Percentiles rank a stretch among this genome's conserved stretches.
Conservation (phyloP, 441 rosid genomes). For the Pelargonium citronellum region DNA sequence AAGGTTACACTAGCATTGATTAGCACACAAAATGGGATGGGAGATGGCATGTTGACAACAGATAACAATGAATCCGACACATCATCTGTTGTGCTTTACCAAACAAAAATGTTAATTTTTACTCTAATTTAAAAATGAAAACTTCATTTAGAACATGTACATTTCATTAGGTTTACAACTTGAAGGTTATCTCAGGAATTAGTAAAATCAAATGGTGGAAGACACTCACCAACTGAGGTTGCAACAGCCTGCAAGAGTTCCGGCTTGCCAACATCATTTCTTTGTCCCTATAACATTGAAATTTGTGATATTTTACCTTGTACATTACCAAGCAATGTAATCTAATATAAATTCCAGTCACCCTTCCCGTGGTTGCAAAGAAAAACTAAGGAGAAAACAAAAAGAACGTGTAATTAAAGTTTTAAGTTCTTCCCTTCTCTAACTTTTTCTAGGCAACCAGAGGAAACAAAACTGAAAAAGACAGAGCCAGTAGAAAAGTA, state of each 20-base stretch:
- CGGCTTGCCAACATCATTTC: constrained; percentile 23
- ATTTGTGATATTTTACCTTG: neutral
- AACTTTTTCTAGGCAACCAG: neutral
- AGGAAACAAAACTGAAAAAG: neutral
- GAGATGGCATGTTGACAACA: too few relatives aligned
- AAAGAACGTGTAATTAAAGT: neutral
- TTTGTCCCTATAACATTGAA: constrained; percentile 31
- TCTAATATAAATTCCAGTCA: neutral
- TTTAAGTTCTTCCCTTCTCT: neutral
- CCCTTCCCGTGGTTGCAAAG: constrained; percentile 1
- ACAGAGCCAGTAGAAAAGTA: too few relatives aligned
- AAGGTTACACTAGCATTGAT: too few relatives aligned
- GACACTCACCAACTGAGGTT: constrained; percentile 36
- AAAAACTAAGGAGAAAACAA: neutral
- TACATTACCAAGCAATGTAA: constrained; percentile 11
- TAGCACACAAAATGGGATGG: too few relatives aligned
- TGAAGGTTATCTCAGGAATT: neutral
- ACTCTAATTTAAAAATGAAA: neutral
- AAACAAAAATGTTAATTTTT: too few relatives aligned
- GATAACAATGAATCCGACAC: too few relatives aligned
- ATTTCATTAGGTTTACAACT: neutral
- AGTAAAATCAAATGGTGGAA: neutral
- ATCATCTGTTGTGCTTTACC: too few relatives aligned
- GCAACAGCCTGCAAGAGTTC: constrained; percentile 34
- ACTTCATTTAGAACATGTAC: neutral